phyloP scores from a whole-genome alignment of 2,329 filamentous ascomycete species.

The Claviceps monticola region DNA sequence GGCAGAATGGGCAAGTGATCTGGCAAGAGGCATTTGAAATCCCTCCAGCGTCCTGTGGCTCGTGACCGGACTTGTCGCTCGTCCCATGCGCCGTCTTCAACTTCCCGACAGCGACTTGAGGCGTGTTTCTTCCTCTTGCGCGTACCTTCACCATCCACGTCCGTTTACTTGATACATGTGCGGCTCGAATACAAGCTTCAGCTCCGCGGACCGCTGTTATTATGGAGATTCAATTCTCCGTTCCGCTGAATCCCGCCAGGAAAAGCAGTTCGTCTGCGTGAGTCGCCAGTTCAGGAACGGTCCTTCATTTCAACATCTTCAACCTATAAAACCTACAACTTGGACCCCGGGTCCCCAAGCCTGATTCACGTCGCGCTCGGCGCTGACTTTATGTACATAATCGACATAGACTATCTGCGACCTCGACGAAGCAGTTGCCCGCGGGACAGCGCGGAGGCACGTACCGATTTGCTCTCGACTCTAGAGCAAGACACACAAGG shows the following conservation, averaged over 20 bases:
- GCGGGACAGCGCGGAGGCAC: conserved; percentile 14
- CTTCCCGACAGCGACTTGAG: no score
- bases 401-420: neutral
- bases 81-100: no score
- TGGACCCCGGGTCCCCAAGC: no score
- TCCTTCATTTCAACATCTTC: neutral
- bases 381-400: neutral
- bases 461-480: conserved; percentile 25
- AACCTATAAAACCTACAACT: neutral
- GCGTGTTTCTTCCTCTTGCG: neutral
- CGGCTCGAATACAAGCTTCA: neutral
- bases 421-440: neutral
- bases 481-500: conserved; percentile 23
- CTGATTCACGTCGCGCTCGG: neutral
- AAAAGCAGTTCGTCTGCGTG: conserved; percentile 12
- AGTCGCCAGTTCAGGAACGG: conserved; percentile 5
- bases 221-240: conserved; percentile 27
- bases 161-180: neutral
- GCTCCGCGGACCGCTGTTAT: neutral
- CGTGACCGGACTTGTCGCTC: no score
- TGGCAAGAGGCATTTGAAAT: no score
- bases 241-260: conserved; percentile 14
- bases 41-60: no score
- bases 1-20: no score
- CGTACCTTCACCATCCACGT: neutral